Evolutionary conservation across 2,329 filamentous ascomycete species (phyloP), one percentile per base, ranked within the genome.

Genomic region (Colletotrichum chlorophyti): DNA sequence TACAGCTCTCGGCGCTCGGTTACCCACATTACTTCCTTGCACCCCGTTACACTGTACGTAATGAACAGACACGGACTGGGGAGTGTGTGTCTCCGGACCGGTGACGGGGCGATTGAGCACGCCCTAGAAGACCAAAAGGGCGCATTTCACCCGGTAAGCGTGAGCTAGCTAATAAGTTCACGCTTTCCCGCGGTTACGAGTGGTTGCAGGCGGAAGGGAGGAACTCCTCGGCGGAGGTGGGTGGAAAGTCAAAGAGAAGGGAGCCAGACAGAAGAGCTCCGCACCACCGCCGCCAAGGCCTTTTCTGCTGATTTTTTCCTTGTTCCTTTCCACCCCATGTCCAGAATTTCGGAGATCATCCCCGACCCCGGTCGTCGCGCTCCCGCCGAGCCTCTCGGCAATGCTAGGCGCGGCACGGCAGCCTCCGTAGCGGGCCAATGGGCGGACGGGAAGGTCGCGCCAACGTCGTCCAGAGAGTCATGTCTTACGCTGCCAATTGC

Each of bases 321-420:
- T 40, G 9, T 34, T 26, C 35, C 35, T n/a, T 21, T 19, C 52
- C 45, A 31, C 34, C 34, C 51, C 51, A 26, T 41, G 27, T 34
- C 11, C 23, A 23, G 37, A 49, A 40, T 45, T 59, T 59, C 51
- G 43, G 43, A 43, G 37, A 17, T 43, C 42, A 45, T 32, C 43
- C 54, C 55, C 32, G 51, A 55, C 42, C 38, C 38, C 27, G 37
- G 57, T 38, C 26, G 21, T n/a, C 21, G 26, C 23, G 43, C 23
- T 57, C 51, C 57, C 57, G 57, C 57, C 57, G 51, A 59, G 57
- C 51, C 43, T 55, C 57, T 59, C 57, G 57, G 57, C 57, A 60
- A 50, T 45, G 27, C 57, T 60, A 34, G 57, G 57, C 57, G 51
- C 57, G 57, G 57, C 57, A 43, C 51, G 57, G 43, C 57, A 60